phyloP scores from a whole-genome alignment of 106 monocot species.

The Triglochin maritima region DNA sequence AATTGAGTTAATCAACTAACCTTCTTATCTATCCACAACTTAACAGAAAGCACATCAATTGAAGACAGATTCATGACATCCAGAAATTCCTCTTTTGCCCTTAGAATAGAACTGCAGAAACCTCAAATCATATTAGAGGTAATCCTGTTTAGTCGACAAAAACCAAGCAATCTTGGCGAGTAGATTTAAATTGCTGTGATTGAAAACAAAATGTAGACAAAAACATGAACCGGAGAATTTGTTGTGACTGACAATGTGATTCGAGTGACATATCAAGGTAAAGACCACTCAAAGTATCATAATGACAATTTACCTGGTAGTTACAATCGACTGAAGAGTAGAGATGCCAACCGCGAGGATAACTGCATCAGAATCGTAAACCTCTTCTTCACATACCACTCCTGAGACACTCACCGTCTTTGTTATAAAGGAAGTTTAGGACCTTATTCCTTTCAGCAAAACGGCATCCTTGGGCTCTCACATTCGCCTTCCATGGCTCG shows the following conservation, averaged over 20 bases:
- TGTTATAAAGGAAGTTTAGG: conserved; percentile 30
- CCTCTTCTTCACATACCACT: conserved; percentile 40
- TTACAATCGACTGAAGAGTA: conserved; percentile 40
- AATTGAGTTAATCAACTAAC: conserved; percentile 17
- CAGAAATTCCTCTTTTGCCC: conserved; percentile 44
- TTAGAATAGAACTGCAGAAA: conserved; percentile 39
- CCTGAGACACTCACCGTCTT: conserved; percentile 41
- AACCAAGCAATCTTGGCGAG: too few species aligned
- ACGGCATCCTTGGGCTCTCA: conserved; percentile 39
- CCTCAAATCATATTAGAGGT: background rate
- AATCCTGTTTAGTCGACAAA: background rate
- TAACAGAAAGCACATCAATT: conserved; percentile 45
- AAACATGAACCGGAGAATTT: too few species aligned
- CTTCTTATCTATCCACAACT: conserved; percentile 67
- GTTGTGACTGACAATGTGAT: too few species aligned
- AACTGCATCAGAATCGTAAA: conserved; percentile 53
- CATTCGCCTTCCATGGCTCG: conserved; percentile 37
- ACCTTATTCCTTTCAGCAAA: conserved; percentile 29
- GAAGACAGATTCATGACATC: conserved; percentile 42
- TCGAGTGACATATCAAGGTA: too few species aligned
- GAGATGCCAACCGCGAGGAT: conserved; percentile 48
- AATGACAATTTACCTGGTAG: conserved; percentile 27
- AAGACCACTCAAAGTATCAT: background rate
- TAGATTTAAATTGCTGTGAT: too few species aligned
- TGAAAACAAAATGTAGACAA: too few species aligned